Percentiles rank a stretch among this genome's conserved stretches.
These are phyloP conservation scores for Curvularia spicifera DNA, from an alignment of 2,329 filamentous ascomycete genomes.

Conservation along the genomic window DNA sequence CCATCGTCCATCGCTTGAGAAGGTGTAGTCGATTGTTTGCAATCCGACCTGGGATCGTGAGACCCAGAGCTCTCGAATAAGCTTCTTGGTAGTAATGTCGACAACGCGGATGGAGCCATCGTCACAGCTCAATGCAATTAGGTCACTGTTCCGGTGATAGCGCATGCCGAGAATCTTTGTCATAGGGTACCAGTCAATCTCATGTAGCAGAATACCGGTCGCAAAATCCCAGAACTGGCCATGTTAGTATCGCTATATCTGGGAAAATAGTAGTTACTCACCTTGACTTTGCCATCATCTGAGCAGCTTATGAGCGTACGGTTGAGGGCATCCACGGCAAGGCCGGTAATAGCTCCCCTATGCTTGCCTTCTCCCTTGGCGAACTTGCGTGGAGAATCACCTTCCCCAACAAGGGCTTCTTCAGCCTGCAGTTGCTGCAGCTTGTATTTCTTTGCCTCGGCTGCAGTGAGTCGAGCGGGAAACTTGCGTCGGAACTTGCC, in stretches of 20 bases:
- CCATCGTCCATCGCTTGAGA: conserved; percentile 94
- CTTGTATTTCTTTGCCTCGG: conserved; percentile 79
- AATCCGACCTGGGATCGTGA: conserved; percentile 58
- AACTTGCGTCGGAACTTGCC: conserved; percentile 87
- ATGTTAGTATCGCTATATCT: conserved; percentile 20
- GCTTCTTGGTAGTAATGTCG: conserved; percentile 86
- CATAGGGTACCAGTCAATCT: conserved; percentile 84
- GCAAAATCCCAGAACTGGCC: conserved; percentile 86
- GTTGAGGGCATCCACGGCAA: conserved; percentile 89
- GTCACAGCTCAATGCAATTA: conserved; percentile 87
- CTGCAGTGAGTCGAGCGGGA: conserved; percentile 77
- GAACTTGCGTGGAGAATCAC: conserved; percentile 46
- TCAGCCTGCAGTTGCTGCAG: conserved; percentile 65
- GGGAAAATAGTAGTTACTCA: conserved; percentile 29
- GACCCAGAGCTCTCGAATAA: conserved; percentile 87
- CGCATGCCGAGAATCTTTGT: conserved; percentile 76
- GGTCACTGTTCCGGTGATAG: conserved; percentile 81
- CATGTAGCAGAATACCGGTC: conserved; percentile 77
- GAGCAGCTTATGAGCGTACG: conserved; percentile 84
- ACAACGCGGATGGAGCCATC: conserved; percentile 88
- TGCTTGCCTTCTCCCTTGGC: conserved; percentile 71
- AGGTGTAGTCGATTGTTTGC: conserved; percentile 57
- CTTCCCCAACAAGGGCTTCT: conserved; percentile 38
- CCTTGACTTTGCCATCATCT: conserved; percentile 87
- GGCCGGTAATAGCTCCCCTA: conserved; percentile 79